A percentile compares a stretch with the other conserved stretches of the same genome.
These are phyloP conservation scores for Clavulina sp. DNA, from an alignment of 768 basidiomycete genomes.

Conservation along the genomic window DNA sequence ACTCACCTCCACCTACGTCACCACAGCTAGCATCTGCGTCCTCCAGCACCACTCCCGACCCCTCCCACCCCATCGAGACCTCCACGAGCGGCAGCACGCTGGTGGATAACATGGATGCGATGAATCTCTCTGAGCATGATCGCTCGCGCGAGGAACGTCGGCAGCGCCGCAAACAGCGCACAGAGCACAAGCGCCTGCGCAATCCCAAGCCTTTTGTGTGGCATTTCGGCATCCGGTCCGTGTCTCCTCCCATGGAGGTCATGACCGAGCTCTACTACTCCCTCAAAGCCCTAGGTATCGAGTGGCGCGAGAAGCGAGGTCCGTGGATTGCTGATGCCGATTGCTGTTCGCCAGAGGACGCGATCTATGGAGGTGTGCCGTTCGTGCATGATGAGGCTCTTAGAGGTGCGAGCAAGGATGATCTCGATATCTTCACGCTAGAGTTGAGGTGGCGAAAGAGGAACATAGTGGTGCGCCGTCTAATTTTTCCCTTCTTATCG, in stretches of 20 bases:
- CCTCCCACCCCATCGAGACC: no score
- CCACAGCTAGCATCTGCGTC: no score
- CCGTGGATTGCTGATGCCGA: constrained; percentile 2
- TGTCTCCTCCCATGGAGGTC: constrained; percentile 94
- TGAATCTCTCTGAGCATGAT: no score
- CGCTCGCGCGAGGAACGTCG: no score
- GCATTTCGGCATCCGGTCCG: constrained; percentile 95
- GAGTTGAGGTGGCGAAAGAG: constrained; percentile 82
- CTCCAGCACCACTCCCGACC: no score
- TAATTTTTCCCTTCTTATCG: background rate
- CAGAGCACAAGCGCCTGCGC: background rate
- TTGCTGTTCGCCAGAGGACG: constrained; percentile 9
- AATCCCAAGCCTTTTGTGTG: constrained; percentile 41
- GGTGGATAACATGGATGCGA: no score
- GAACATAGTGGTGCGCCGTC: constrained; percentile 65
- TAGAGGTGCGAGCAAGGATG: constrained; percentile 22
- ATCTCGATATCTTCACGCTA: constrained; percentile 61
- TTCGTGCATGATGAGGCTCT: constrained; percentile 20
- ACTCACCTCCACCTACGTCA: no score
- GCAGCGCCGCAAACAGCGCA: background rate
- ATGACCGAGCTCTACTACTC: constrained; percentile 98
- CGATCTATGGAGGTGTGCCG: constrained; percentile 19
- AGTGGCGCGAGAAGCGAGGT: constrained; percentile 87
- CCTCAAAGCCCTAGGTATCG: constrained; percentile 78
- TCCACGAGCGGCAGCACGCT: no score